phyloP scores from a whole-genome alignment of 306 rosid genomes.

The Quillaja saponaria region DNA sequence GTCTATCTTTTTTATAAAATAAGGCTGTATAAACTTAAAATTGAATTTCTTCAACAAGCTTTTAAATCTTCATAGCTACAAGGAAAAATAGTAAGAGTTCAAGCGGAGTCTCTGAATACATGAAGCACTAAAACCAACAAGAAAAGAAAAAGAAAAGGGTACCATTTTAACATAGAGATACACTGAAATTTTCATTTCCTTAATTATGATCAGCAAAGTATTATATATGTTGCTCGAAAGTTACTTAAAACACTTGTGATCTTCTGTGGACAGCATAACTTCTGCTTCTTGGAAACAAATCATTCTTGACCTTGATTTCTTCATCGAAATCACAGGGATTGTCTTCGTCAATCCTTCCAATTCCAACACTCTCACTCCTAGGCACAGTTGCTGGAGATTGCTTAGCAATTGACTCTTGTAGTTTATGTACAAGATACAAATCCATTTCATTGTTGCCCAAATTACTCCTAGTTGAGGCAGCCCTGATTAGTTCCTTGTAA shows the following conservation, averaged over 20 bases:
- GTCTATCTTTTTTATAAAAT: too few species aligned
- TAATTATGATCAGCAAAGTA: too few species aligned
- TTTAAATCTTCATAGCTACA: too few species aligned
- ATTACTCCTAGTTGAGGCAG: constrained; percentile 32
- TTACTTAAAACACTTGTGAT: neutral
- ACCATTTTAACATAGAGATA: too few species aligned
- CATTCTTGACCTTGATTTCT: constrained; percentile 26
- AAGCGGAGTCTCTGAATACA: too few species aligned
- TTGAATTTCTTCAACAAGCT: too few species aligned
- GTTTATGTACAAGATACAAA: neutral
- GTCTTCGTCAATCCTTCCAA: constrained; percentile 74
- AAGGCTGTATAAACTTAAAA: too few species aligned
- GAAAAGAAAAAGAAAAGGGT: too few species aligned
- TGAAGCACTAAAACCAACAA: too few species aligned
- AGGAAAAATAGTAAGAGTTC: too few species aligned
- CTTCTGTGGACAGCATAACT: constrained; percentile 40
- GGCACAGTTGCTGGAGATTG: neutral
- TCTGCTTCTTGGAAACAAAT: constrained; percentile 45
- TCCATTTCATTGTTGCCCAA: neutral
- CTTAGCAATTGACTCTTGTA: neutral
- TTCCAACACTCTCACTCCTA: constrained; percentile 47
- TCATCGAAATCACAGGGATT: constrained; percentile 46
- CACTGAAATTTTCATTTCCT: too few species aligned
- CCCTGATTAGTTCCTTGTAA: constrained; percentile 53
- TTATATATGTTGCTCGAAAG: neutral